A percentile compares a stretch with the other conserved stretches of the same genome.
These are phyloP conservation scores for Juncus inflexus DNA, from an alignment of 176 grass and related monocot genomes.

Conservation along the genomic window DNA sequence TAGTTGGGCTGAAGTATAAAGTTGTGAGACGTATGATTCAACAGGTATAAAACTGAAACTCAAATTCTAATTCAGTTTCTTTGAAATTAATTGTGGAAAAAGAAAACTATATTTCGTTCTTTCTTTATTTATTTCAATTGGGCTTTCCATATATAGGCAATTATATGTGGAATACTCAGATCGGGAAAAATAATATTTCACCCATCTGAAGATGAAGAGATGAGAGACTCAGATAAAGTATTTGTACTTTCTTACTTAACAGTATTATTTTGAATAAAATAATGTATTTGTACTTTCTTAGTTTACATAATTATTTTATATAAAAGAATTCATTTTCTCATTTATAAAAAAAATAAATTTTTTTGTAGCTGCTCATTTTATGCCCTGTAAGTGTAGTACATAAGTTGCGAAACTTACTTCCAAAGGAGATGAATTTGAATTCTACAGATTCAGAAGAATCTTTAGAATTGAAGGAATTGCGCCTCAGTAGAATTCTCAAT, in stretches of 20 bases:
- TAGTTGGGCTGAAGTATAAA: conserved; percentile 62
- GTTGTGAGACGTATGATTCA: conserved; percentile 53
- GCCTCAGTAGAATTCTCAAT: conserved; percentile 61
- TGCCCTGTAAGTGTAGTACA: conserved; percentile 59
- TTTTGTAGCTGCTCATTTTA: conserved; percentile 77
- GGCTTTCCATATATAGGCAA: conserved; percentile 35
- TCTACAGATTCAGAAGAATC: conserved; percentile 35
- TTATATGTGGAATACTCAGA: conserved; percentile 85
- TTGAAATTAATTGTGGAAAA: background rate
- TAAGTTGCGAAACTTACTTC: conserved; percentile 38
- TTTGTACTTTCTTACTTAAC: conserved; percentile 17
- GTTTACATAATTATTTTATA: background rate
- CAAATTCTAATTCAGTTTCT: conserved; percentile 28
- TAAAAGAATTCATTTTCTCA: background rate
- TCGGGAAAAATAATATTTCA: conserved; percentile 79
- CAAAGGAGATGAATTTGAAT: conserved; percentile 36
- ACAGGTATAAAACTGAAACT: conserved; percentile 38
- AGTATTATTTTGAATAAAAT: no score
- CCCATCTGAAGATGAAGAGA: conserved; percentile 64
- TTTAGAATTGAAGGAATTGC: conserved; percentile 51
- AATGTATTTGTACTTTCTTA: background rate
- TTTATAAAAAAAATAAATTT: conserved; percentile 14
- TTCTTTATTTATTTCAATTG: conserved; percentile 32
- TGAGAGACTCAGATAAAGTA: conserved; percentile 92
- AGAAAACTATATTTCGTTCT: background rate